A percentile compares a stretch with the other conserved stretches of the same genome.
Conservation (phyloP, 495 filamentous ascomycete species). For the Neurospora sp. region DNA sequence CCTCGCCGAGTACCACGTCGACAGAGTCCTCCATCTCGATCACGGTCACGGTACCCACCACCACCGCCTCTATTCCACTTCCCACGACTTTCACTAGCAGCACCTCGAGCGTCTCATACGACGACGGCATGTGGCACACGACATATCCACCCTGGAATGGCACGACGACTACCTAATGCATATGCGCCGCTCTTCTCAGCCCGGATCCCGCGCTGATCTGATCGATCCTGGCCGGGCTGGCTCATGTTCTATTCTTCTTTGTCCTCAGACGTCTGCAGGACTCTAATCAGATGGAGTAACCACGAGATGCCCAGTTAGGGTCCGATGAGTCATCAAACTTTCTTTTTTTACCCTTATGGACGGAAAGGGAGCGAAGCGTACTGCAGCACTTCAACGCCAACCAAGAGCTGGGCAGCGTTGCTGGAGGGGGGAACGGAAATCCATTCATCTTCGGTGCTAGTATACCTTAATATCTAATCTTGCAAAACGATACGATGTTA, state of each 20-base stretch:
- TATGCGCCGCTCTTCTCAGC: conserved; percentile 5
- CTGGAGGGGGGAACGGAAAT: not conserved
- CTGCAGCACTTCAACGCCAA: conserved; percentile 6
- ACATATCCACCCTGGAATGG: conserved; percentile 31
- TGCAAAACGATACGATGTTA: not conserved
- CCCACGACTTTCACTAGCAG: conserved; percentile 1
- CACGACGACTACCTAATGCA: conserved; percentile 10
- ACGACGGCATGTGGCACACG: conserved; percentile 30
- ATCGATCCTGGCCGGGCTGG: not conserved
- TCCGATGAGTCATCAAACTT: not conserved
- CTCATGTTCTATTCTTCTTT: not conserved
- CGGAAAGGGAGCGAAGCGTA: not conserved
- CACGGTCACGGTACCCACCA: not conserved
- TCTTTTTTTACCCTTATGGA: not conserved
- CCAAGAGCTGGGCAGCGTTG: conserved; percentile 23
- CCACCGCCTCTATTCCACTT: not conserved
- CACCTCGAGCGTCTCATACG: conserved; percentile 13
- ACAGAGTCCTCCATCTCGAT: not conserved
- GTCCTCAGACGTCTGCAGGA: not conserved
- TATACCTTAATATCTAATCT: not conserved
- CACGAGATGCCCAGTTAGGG: not conserved
- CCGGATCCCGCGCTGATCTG: not conserved
- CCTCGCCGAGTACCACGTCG: not conserved
- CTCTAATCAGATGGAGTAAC: not conserved
- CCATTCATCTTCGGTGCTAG: not conserved